phyloP scores from a whole-genome alignment of 208 protist genomes.

The Trypanosoma boissoni region DNA sequence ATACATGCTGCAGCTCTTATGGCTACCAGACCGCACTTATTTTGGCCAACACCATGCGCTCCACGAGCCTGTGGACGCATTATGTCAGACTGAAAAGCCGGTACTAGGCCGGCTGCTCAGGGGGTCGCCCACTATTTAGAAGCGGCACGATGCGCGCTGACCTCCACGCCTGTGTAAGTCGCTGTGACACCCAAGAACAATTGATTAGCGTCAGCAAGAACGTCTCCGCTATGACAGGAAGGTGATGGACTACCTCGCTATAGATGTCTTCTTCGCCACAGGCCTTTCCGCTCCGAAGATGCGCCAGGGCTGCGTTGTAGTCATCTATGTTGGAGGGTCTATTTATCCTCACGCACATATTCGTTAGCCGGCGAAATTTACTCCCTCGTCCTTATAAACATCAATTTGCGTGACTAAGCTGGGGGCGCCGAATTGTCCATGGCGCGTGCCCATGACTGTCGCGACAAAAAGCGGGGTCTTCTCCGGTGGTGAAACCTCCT shows the following conservation, averaged over 20 bases:
- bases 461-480: background rate
- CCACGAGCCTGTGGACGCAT: background rate
- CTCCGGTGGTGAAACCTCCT: background rate
- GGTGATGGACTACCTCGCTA: constrained; percentile 4
- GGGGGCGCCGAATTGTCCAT: background rate
- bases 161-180: background rate
- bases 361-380: background rate
- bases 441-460: background rate
- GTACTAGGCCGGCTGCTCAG: constrained; percentile 2
- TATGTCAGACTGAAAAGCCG: constrained; percentile 1
- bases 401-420: background rate
- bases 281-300: constrained; percentile 2
- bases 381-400: background rate
- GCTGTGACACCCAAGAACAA: constrained; percentile 4
- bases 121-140: background rate
- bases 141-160: constrained; percentile 6
- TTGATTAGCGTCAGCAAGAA: constrained; percentile 3
- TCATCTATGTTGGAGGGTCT: constrained; percentile 3
- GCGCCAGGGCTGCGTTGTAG: background rate
- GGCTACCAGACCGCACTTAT: background rate
- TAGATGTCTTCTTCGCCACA: constrained; percentile 7
- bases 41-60: background rate
- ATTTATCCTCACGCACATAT: background rate
- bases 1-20: background rate
- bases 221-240: background rate